Percentiles rank a stretch among this genome's conserved stretches.
These are phyloP conservation scores for Fusarium neocosmosporiellum DNA, from an alignment of 2,329 filamentous ascomycete species.

Conservation along the genomic window DNA sequence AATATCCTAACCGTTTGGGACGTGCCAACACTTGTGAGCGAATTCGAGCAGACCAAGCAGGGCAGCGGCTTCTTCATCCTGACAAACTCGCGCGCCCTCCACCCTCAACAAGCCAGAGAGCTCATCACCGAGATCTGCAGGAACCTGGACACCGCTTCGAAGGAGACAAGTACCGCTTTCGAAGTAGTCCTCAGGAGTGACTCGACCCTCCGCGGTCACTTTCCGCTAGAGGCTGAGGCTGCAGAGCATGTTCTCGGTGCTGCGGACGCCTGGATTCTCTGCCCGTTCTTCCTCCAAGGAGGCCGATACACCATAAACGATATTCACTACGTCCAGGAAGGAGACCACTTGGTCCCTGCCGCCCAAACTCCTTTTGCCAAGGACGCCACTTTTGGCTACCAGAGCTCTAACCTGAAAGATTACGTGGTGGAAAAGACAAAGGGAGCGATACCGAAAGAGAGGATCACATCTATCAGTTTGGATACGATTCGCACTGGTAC, in stretches of 20 bases:
- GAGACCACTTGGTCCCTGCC: constrained; percentile 53
- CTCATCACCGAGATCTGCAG: constrained; percentile 63
- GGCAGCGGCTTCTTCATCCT: constrained; percentile 68
- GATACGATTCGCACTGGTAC: constrained; percentile 61
- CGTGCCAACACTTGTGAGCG: constrained; percentile 53
- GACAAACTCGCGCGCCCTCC: constrained; percentile 68
- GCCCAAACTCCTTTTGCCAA: constrained; percentile 66
- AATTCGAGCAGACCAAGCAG: constrained; percentile 53
- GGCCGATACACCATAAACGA: constrained; percentile 67
- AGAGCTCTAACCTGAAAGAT: constrained; percentile 57
- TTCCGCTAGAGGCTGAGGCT: constrained; percentile 65
- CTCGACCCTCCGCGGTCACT: constrained; percentile 67
- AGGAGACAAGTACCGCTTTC: constrained; percentile 52
- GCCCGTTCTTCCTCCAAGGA: constrained; percentile 70
- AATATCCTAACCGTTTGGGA: constrained; percentile 66
- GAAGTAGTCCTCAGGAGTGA: constrained; percentile 69
- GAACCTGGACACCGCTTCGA: constrained; percentile 59
- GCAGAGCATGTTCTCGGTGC: constrained; percentile 61
- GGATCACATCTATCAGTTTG: constrained; percentile 57
- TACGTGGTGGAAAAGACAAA: constrained; percentile 66
- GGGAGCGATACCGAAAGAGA: constrained; percentile 51
- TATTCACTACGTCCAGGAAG: constrained; percentile 68
- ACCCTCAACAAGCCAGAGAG: constrained; percentile 56
- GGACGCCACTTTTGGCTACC: constrained; percentile 69
- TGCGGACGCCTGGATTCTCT: constrained; percentile 64